Base-by-base conservation (phyloP, 805 yeast genomes). In the Metschnikowia continentalis region DNA sequence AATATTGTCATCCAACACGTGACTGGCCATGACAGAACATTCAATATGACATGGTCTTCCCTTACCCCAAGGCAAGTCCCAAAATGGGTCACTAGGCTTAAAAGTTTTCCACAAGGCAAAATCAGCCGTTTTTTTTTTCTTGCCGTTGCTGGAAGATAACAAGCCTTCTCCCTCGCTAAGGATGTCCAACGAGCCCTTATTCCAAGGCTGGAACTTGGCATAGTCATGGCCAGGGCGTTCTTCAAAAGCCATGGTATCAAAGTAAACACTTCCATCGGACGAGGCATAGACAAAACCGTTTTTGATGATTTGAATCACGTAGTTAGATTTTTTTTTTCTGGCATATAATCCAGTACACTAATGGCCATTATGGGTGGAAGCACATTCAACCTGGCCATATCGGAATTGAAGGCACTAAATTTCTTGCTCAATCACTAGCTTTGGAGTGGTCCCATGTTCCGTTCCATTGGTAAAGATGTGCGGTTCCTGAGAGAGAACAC, bases 21-120 rank as follows among this genome's bases (percentile, higher is more conserved):
- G 96, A 47, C 90, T 80, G 1, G 98, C 98, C 99, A 94, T 94
- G 19, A 94, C 99, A 7, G 97, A 90, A 78, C 99, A 94, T 72
- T 94, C 99, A 67, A 94, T 94, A 68, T 94, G 94, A 3, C 99
- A 99, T 13, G 99, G 99, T 68, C 99, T 85, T 48, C 99, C 99
- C 52, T 76, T 76, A 23, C 99, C 99, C 98, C 98, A 94, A 26
- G 92, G 91, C 2, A 96, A 89, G 5, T 77, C 80, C 98, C 98
- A 94, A 44, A 83, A 80, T 22, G 99, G 99, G 72, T 94, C 99
- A 61, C 99, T 99, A 6, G 96, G 92, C 66, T 94, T 94, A 6
- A 96, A 87, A 0, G 91, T 82, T 67, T 94, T 94, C 99, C 99
- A 94, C 35, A 94, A 77, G 0, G 99, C 99, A 70, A 94, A 94